Percentiles rank a stretch among this genome's conserved stretches.
Conservation (phyloP, 2,329 filamentous ascomycete genomes). For the Neofusicoccum ribis region DNA sequence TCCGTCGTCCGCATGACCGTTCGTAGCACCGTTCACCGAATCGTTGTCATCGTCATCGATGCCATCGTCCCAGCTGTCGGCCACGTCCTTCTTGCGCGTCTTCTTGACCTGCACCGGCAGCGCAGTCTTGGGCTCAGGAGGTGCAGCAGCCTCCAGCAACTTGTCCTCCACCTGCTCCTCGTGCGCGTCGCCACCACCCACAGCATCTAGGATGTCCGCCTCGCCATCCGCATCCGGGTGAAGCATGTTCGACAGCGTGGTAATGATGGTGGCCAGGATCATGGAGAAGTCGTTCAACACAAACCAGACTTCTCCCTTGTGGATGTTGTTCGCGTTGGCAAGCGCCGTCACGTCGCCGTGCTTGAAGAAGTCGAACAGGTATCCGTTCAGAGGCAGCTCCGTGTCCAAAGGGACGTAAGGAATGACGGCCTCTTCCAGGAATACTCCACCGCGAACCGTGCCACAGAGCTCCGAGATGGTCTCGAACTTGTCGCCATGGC, state of each 20-base stretch:
- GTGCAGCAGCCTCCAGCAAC: constrained; percentile 42
- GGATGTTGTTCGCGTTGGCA: constrained; percentile 65
- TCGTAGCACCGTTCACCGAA: not conserved
- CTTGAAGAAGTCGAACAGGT: constrained; percentile 75
- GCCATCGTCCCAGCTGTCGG: constrained; percentile 44
- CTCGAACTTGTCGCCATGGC: constrained; percentile 66
- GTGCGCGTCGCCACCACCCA: constrained; percentile 36
- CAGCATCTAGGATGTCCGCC: constrained; percentile 53
- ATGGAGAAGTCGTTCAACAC: constrained; percentile 66
- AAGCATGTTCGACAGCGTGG: constrained; percentile 60
- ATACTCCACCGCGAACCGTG: constrained; percentile 66
- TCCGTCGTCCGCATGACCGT: constrained; percentile 15
- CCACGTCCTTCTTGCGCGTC: constrained; percentile 35
- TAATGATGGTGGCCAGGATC: constrained; percentile 70
- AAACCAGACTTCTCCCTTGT: constrained; percentile 70
- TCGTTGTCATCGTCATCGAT: constrained; percentile 20
- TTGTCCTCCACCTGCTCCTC: constrained; percentile 51
- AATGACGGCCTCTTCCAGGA: constrained; percentile 72
- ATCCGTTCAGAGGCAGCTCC: constrained; percentile 61
- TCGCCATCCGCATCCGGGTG: constrained; percentile 48
- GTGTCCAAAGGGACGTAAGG: constrained; percentile 65
- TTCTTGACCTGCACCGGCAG: constrained; percentile 39
- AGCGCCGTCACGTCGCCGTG: constrained; percentile 66
- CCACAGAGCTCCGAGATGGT: constrained; percentile 68
- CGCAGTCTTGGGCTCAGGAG: constrained; percentile 32